phyloP scores from a whole-genome alignment of 345 rosid genomes.

The Cardamine occulta region DNA sequence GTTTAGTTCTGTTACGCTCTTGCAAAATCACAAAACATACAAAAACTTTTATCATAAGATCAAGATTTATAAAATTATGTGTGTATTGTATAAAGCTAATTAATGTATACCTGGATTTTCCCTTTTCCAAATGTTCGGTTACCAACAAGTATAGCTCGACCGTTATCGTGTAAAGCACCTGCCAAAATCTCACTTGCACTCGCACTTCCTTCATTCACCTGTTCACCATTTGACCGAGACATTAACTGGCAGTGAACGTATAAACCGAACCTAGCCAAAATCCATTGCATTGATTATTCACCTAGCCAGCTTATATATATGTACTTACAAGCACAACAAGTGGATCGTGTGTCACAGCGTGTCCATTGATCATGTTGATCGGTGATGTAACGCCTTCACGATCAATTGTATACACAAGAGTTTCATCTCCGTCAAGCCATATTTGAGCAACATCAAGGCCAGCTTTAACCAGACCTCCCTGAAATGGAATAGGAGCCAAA shows the following conservation, averaged over 20 bases:
- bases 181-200: conserved; percentile 98
- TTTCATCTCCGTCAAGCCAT: conserved; percentile 93
- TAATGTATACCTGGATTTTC: conserved; percentile 74
- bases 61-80: not conserved
- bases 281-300: not conserved
- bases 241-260: not conserved
- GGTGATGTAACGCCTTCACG: conserved; percentile 79
- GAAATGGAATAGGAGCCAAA: conserved; percentile 9
- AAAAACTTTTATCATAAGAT: conserved; percentile 2
- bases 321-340: conserved; percentile 85
- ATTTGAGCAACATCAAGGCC: conserved; percentile 91
- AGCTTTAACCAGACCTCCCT: conserved; percentile 92
- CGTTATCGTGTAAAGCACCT: conserved; percentile 86
- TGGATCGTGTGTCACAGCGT: conserved; percentile 85
- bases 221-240: conserved; percentile 23
- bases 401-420: conserved; percentile 82
- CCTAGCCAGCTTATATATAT: conserved; percentile 3
- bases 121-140: conserved; percentile 89
- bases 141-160: conserved; percentile 92
- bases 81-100: not conserved
- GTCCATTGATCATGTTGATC: conserved; percentile 74
- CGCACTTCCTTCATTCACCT: conserved; percentile 95
- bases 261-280: not conserved
- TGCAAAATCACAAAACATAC: conserved; percentile 39
- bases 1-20: conserved; percentile 81